phyloP scores from a whole-genome alignment of 2,329 filamentous ascomycete species.

The Chaetomium sp. region DNA sequence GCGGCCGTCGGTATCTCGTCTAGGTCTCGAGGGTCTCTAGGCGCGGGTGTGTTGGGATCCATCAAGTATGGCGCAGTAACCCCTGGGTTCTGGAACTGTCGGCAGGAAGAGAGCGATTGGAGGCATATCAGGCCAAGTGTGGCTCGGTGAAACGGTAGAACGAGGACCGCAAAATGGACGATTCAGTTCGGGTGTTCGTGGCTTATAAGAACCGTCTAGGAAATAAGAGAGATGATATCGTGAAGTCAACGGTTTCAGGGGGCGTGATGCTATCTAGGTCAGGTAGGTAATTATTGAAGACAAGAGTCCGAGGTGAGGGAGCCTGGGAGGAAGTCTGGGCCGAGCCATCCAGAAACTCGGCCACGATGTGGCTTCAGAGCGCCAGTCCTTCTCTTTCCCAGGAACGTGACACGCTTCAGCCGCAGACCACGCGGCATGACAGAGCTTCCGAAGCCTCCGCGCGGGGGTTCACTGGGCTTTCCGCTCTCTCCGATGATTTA shows the following conservation, averaged over 20 bases:
- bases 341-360: not conserved
- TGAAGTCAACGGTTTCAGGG: not conserved
- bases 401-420: not conserved
- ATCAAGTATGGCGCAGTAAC: slow-evolving; percentile 4
- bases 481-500: not conserved
- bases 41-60: slow-evolving; percentile 15
- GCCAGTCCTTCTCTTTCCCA: not conserved
- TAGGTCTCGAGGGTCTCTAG: not conserved
- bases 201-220: not conserved
- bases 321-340: not conserved
- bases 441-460: not conserved
- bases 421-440: not conserved
- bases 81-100: not conserved
- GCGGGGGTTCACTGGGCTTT: not conserved
- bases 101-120: not conserved
- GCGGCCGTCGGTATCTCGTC: not conserved
- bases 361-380: slow-evolving; percentile 8
- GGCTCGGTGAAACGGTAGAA: not conserved
- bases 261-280: not conserved
- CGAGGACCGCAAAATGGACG: not conserved
- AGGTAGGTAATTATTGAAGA: no score
- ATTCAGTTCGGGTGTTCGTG: not conserved
- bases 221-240: not conserved
- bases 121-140: slow-evolving; percentile 5
- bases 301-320: not conserved